Evolutionary conservation across 306 rosid genomes (phyloP).

Genomic region (Oemleria cerasiformis): DNA sequence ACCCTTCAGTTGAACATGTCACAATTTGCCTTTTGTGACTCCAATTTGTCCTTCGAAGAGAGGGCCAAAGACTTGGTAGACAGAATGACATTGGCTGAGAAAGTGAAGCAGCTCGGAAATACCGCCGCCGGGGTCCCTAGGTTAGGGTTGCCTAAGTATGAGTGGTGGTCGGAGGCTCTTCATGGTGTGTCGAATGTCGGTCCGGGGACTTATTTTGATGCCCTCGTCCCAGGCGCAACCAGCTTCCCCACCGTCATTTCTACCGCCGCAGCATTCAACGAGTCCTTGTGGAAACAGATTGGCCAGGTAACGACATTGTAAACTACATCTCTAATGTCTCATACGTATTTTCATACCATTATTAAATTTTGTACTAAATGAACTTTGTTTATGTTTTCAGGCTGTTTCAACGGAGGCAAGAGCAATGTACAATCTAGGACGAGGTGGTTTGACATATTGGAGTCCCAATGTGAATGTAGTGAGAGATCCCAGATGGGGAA

Average conservation of each 20-base stretch:
- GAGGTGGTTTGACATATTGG: constrained; percentile 46
- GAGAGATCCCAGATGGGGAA: constrained; percentile 30
- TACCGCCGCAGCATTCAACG: constrained; percentile 14
- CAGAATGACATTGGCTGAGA: constrained; percentile 14
- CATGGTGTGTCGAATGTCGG: constrained; percentile 24
- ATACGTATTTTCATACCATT: no score
- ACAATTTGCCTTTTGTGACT: constrained; percentile 1
- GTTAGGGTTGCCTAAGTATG: constrained; percentile 5
- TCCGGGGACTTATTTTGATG: constrained; percentile 19
- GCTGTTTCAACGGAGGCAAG: constrained; percentile 47
- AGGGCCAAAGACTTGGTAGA: constrained; percentile 24
- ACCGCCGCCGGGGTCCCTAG: constrained; percentile 7
- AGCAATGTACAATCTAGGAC: constrained; percentile 56
- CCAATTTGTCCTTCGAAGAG: background rate
- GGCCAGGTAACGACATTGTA: constrained; percentile 18
- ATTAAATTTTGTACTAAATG: background rate
- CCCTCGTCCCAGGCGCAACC: constrained; percentile 16
- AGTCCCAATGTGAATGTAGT: constrained; percentile 25
- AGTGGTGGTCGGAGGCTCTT: constrained; percentile 30
- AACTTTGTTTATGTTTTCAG: background rate
- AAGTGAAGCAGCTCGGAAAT: constrained; percentile 16
- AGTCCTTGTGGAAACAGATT: constrained; percentile 17
- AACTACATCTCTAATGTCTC: background rate
- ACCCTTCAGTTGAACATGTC: constrained; percentile 4
- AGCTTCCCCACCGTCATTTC: constrained; percentile 22